Evolutionary conservation across 495 filamentous ascomycete genomes (phyloP).

Genomic region (Lasiosphaeris hirsuta): DNA sequence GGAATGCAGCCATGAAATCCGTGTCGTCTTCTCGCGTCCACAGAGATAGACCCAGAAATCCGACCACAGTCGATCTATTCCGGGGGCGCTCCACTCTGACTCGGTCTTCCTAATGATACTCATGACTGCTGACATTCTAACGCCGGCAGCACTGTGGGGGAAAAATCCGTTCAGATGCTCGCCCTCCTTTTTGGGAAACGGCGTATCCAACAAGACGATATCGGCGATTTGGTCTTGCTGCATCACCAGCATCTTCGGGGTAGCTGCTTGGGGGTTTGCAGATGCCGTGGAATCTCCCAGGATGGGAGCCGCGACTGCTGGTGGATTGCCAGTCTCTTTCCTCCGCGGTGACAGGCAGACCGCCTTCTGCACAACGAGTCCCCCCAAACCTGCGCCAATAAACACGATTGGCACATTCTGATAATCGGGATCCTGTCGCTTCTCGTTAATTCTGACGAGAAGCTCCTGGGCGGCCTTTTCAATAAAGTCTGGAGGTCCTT

Average conservation of each 20-base stretch:
- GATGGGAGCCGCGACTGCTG: too few species aligned
- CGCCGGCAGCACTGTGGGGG: neutral
- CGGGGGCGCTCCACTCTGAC: neutral
- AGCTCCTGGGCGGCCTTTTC: too few species aligned
- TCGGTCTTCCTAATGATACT: neutral
- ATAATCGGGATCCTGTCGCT: neutral
- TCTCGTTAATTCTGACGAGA: too few species aligned
- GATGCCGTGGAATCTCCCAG: neutral
- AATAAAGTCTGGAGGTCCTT: too few species aligned
- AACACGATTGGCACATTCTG: neutral
- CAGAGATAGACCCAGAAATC: neutral
- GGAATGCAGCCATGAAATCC: neutral
- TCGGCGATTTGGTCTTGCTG: neutral
- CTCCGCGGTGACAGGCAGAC: neutral
- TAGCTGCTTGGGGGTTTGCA: neutral
- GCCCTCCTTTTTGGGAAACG: neutral
- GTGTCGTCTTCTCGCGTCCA: neutral
- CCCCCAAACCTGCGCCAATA: slow-evolving; percentile 1
- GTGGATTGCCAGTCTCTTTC: too few species aligned
- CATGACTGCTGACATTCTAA: neutral
- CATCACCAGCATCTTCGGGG: neutral
- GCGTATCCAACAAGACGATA: slow-evolving; percentile 2
- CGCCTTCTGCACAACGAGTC: neutral
- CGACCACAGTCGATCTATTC: neutral
- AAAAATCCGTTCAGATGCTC: neutral